A percentile compares a stretch with the other conserved stretches of the same genome.
These are phyloP conservation scores for Candida ulmi DNA, from an alignment of 805 yeast species.

Conservation along the genomic window DNA sequence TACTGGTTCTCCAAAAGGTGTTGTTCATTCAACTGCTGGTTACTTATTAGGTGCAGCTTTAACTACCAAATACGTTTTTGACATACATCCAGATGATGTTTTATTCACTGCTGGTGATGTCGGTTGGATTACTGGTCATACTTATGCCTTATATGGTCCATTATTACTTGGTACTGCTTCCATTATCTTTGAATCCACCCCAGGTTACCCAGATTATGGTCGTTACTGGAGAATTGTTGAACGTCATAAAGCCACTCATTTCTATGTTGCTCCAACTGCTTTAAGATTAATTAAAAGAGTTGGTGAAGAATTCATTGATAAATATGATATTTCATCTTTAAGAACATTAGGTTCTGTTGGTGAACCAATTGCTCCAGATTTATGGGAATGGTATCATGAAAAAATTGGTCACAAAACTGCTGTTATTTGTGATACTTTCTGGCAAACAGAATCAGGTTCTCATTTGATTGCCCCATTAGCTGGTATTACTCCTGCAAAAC, in stretches of 20 bases:
- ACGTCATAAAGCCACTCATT: conserved; percentile 66
- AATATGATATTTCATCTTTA: conserved; percentile 56
- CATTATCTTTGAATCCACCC: conserved; percentile 81
- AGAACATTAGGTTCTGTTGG: conserved; percentile 80
- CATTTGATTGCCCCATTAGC: conserved; percentile 93
- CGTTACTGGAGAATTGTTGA: conserved; percentile 79
- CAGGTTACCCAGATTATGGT: conserved; percentile 75
- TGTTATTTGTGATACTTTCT: conserved; percentile 92
- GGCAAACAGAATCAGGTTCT: conserved; percentile 99
- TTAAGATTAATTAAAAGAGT: conserved; percentile 70
- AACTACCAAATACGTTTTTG: conserved; percentile 73
- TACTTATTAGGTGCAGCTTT: conserved; percentile 67
- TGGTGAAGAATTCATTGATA: conserved; percentile 57
- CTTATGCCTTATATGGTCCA: conserved; percentile 81
- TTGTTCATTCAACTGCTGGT: conserved; percentile 78
- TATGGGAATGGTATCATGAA: conserved; percentile 83
- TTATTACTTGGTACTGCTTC: conserved; percentile 71
- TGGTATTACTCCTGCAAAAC: conserved; percentile 91
- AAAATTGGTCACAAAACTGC: conserved; percentile 85
- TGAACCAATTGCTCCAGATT: conserved; percentile 81
- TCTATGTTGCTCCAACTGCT: conserved; percentile 84
- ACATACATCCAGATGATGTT: conserved; percentile 66
- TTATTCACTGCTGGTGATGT: conserved; percentile 87
- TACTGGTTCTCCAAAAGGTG: conserved; percentile 87
- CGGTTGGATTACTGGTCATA: conserved; percentile 90